These are phyloP conservation scores for Tuctoria greenei DNA, from an alignment of 176 grass and related monocot genomes.

Conservation along the genomic window DNA sequence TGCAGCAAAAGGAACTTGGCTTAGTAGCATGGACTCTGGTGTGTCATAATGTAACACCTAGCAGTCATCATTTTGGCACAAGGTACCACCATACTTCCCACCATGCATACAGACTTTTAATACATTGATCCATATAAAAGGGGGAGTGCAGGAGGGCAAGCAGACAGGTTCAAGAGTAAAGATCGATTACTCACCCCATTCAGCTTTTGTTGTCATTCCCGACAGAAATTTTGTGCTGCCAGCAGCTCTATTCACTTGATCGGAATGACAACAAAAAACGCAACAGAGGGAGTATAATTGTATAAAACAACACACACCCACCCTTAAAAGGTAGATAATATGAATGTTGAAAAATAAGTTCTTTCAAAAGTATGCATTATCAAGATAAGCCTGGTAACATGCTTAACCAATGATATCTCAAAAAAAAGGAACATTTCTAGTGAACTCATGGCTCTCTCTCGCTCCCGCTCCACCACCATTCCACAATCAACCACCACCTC, in stretches of 20 bases:
- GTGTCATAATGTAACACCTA: neutral
- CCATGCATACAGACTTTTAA: neutral
- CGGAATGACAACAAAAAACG: no score
- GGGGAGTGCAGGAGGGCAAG: neutral
- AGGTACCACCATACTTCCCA: neutral
- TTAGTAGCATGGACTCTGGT: constrained; percentile 22
- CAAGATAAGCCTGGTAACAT: neutral
- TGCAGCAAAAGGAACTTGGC: constrained; percentile 41
- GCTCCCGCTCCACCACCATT: no score
- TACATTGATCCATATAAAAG: neutral
- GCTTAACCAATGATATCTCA: neutral
- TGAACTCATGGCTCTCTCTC: no score
- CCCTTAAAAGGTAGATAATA: neutral
- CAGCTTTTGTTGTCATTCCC: no score
- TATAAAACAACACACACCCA: neutral
- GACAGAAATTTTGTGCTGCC: no score
- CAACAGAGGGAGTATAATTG: neutral
- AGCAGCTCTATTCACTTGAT: no score
- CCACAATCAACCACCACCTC: no score
- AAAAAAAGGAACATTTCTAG: no score
- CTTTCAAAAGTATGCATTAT: neutral
- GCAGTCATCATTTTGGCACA: neutral
- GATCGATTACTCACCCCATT: neutral
- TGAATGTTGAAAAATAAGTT: neutral
- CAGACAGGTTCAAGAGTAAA: neutral